phyloP scores from a whole-genome alignment of 2,329 filamentous ascomycete genomes.

The Aspergillus ustus region DNA sequence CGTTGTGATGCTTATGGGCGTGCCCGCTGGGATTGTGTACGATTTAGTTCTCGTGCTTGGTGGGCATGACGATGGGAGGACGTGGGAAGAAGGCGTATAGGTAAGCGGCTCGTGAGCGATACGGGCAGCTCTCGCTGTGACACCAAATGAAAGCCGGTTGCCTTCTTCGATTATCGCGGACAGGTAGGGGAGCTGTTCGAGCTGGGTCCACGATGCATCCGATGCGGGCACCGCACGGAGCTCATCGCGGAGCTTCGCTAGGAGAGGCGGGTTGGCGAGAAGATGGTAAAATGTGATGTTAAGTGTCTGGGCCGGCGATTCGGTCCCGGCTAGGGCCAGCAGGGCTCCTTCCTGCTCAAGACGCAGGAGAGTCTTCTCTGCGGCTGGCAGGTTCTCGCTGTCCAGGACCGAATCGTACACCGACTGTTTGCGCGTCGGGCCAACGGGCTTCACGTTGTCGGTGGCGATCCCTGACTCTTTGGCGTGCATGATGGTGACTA shows the following conservation, averaged over 20 bases:
- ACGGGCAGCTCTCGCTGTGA: conserved; percentile 44
- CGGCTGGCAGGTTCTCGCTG: conserved; percentile 27
- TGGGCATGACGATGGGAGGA: conserved; percentile 13
- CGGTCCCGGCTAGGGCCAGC: conserved; percentile 34
- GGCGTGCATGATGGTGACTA: conserved; percentile 21
- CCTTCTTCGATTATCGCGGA: conserved; percentile 34
- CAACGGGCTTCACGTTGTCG: conserved; percentile 4
- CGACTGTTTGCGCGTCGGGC: conserved; percentile 26
- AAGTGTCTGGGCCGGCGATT: conserved; percentile 33
- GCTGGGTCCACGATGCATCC: conserved; percentile 27
- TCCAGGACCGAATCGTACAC: conserved; percentile 34
- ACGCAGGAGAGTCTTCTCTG: conserved; percentile 34
- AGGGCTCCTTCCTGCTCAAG: conserved; percentile 37
- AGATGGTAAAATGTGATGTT: conserved; percentile 26
- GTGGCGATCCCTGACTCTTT: conserved; percentile 9
- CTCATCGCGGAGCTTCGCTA: conserved; percentile 25
- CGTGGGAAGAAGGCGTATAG: conserved; percentile 23
- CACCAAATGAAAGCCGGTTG: conserved; percentile 42
- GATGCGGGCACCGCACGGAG: conserved; percentile 16
- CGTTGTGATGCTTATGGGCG: conserved; percentile 43
- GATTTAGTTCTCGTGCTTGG: conserved; percentile 4
- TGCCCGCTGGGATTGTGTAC: conserved; percentile 34
- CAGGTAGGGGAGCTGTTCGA: conserved; percentile 48
- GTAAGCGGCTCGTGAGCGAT: conserved; percentile 16
- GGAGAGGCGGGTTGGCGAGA: conserved; percentile 24